Percentiles rank a stretch among this genome's conserved stretches.
Conservation (phyloP, 768 basidiomycete genomes). For the Xerocomellus dryophilus region DNA sequence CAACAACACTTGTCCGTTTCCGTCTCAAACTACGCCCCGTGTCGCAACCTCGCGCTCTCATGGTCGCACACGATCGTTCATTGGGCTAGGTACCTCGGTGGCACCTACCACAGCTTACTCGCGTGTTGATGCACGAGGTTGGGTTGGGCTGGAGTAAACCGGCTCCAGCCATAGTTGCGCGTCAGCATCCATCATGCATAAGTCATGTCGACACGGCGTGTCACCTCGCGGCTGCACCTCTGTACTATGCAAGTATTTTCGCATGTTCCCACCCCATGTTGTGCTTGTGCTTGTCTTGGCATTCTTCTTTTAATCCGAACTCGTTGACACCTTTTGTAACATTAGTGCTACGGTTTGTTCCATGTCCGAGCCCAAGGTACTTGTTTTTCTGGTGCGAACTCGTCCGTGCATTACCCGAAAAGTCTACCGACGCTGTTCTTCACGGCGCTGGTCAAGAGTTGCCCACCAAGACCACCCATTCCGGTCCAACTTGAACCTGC, state of each 20-base stretch:
- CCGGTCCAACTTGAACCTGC: conserved; percentile 67
- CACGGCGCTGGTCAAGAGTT: conserved; percentile 77
- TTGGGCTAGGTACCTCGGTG: conserved; percentile 62
- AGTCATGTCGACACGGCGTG: conserved; percentile 8
- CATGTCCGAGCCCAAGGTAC: no score
- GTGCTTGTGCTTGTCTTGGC: conserved; percentile 26
- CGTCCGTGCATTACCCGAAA: conserved; percentile 45
- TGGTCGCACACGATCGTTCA: conserved; percentile 70
- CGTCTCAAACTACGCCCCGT: conserved; percentile 60
- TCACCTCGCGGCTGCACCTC: conserved; percentile 11
- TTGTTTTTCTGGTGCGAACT: conserved; percentile 6
- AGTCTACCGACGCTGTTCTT: conserved; percentile 78
- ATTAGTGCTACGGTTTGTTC: no score
- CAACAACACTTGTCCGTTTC: conserved; percentile 49
- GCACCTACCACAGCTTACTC: conserved; percentile 82
- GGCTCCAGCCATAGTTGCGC: conserved; percentile 8
- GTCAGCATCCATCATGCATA: no score
- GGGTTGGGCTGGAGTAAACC: conserved; percentile 52
- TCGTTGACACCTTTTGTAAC: conserved; percentile 30
- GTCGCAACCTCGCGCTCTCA: conserved; percentile 64
- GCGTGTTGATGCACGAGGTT: conserved; percentile 81
- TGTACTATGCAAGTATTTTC: conserved; percentile 19
- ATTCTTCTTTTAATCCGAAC: conserved; percentile 10
- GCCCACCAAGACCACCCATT: conserved; percentile 82
- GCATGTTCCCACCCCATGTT: conserved; percentile 24